Evolutionary conservation across 75 land plant species (phyloP), one percentile per base, ranked within the genome.

Genomic region (Adiantum capillusveneris): DNA sequence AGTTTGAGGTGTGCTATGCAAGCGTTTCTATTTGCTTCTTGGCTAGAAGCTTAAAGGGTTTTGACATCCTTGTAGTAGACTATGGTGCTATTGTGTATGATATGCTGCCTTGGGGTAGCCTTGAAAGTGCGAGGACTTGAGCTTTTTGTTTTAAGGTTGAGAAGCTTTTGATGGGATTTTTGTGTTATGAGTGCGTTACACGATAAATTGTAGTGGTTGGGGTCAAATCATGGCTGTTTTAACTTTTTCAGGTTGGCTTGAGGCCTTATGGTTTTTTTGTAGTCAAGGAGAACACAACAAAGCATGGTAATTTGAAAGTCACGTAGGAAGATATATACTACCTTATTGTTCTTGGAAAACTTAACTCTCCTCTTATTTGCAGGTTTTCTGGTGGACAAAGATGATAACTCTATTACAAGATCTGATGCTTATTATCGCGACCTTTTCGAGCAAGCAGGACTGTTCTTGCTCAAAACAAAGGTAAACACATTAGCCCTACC

Each of bases 321-420:
- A 51, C 14, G 14, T 41, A 41, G 43, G 9, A 14, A 14, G 14
- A 41, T 41, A 9, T 9, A 41, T 41, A 9, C 43, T 9, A 14
- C 43, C 9, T 41, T 9, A 9, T 41, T 9, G 43, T 9, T 9
- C 14, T 9, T 41, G 43, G 43, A 41, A 9, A 9, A 41, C 9
- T 41, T 41, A 14, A 14, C 43, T 9, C 14, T 14, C 9, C 43
- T 68, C 37, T 44, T 27, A 14, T 56, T 53, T 72, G 64, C 71
- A 94, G 98, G 98, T 21, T 94, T 94, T 81, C 91, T 94, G 3
- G 73, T 86, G 55, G 98, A 94, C 45, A 90, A 90, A 26, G 81
- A 66, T 25, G 98, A 94, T 56, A 70, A 69, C 27, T 90, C 96
- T 63, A 62, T 94, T 57, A 94, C 98, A 0, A 81, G 98, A 51